Conservation (phyloP, 495 filamentous ascomycete species). For the Chaetomium cochliodes region DNA sequence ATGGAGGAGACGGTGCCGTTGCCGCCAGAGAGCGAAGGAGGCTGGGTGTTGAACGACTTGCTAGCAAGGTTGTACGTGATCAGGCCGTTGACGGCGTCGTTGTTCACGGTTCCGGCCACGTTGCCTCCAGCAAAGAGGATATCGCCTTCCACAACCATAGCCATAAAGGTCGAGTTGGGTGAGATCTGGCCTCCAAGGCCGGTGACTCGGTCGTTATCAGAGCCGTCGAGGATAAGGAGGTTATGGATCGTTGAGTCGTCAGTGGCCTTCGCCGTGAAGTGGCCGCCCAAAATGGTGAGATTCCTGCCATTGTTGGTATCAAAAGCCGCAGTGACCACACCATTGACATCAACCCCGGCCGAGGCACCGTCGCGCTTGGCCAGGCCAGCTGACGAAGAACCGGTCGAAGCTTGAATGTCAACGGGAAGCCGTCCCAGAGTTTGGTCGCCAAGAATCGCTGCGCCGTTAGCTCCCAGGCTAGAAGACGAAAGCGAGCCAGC, state of each 20-base stretch:
- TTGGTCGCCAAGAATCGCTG: slow-evolving; percentile 57
- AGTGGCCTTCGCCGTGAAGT: slow-evolving; percentile 70
- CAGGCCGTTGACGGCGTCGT: slow-evolving; percentile 66
- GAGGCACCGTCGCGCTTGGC: slow-evolving; percentile 57
- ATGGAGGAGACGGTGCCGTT: slow-evolving; percentile 75
- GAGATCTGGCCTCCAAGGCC: slow-evolving; percentile 68
- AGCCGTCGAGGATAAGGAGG: slow-evolving; percentile 66
- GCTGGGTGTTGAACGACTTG: slow-evolving; percentile 62
- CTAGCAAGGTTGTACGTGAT: slow-evolving; percentile 72
- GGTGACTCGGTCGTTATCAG: slow-evolving; percentile 58
- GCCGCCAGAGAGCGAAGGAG: slow-evolving; percentile 65
- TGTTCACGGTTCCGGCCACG: slow-evolving; percentile 66
- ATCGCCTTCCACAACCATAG: slow-evolving; percentile 65
- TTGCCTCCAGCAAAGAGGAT: slow-evolving; percentile 80
- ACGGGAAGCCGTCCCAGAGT: slow-evolving; percentile 60
- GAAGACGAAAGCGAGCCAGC: slow-evolving; percentile 76
- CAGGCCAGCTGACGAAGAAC: slow-evolving; percentile 36
- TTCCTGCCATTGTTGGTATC: slow-evolving; percentile 68
- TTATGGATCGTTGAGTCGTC: slow-evolving; percentile 75
- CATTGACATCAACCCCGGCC: slow-evolving; percentile 50
- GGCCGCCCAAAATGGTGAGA: slow-evolving; percentile 83
- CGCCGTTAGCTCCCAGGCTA: slow-evolving; percentile 64
- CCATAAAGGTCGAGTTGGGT: slow-evolving; percentile 68
- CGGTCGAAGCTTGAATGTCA: slow-evolving; percentile 50
- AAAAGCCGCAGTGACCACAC: slow-evolving; percentile 73